Base-by-base conservation (phyloP, 2,329 filamentous ascomycete genomes). In the Aspergillus novofumigatus region DNA sequence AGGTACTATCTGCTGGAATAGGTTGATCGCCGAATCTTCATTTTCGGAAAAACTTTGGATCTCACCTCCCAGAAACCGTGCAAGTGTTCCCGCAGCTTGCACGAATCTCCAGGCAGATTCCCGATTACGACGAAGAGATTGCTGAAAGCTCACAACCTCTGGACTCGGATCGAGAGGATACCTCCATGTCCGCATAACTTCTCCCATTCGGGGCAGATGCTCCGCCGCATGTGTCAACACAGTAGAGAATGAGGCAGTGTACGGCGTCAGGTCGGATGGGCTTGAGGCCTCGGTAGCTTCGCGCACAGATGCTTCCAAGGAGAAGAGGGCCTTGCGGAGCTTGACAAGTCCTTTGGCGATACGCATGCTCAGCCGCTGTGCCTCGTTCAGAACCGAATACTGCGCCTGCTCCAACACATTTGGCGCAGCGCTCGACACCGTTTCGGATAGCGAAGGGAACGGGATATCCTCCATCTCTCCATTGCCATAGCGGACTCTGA, bases 401-500 rank as follows among this genome's bases (percentile, higher is more conserved):
- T 79, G 74, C 25, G 76, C 72, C 52, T 69, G 68, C 61, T 76
- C 72, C 8, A 77, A 58, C n/a, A 73, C 59, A 14, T 64, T 67
- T 53, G 71, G 70, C 2, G 75, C 68, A 28, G 67, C 52, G 28
- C 66, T 66, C n/a, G 62, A 47, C 6, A 57, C 58, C 8, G 59
- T 60, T n/a, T 68, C 66, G 1, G 65, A 61, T 5, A 71, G 53
- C 5, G 69, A 62, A 20, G 77, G 72, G 17, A 86, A 75, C 1
- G 78, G 77, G 29, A 86, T 81, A 59, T 86, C 79, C 64, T 86
- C 83, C 51, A 78, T 80, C 51, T 86, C 81, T 1, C 84, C 83
- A 63, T 86, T 86, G 10, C 78, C 79, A 63, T 85, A 86, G 9
- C 81, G 80, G 2, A 86, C 80, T 48, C 82, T 73, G 35, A 87